A percentile compares a stretch with the other conserved stretches of the same genome.
Conservation (phyloP, 805 yeast species). For the Cyberlindnera japonica region DNA sequence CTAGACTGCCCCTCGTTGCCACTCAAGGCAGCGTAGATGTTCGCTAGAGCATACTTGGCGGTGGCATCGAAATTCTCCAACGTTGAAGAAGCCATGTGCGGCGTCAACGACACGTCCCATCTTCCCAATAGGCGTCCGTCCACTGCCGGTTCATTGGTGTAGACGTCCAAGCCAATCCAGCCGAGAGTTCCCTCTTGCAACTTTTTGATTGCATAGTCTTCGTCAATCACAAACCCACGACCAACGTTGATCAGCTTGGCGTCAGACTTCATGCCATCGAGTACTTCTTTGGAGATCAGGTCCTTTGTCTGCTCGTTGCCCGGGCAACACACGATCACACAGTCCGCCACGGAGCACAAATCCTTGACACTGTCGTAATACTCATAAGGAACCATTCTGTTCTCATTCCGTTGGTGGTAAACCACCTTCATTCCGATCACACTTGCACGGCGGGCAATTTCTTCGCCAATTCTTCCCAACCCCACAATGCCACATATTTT, state of each 20-base stretch:
- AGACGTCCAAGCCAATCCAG: constrained; percentile 61
- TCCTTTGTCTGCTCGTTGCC: constrained; percentile 50
- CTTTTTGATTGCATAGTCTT: constrained; percentile 41
- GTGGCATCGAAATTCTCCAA: constrained; percentile 41
- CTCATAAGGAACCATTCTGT: constrained; percentile 33
- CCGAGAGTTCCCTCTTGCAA: constrained; percentile 41
- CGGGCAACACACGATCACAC: constrained; percentile 55
- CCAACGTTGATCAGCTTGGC: constrained; percentile 56
- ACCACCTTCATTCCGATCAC: constrained; percentile 57
- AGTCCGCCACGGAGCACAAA: constrained; percentile 40
- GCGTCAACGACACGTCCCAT: constrained; percentile 49
- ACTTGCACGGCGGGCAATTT: constrained; percentile 45
- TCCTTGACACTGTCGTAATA: constrained; percentile 34
- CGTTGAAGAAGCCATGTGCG: constrained; percentile 63
- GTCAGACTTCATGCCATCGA: constrained; percentile 37
- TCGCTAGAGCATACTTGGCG: constrained; percentile 41
- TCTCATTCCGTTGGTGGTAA: constrained; percentile 47
- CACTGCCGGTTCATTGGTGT: constrained; percentile 48
- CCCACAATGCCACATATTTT: constrained; percentile 55
- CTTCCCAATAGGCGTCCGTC: constrained; percentile 28
- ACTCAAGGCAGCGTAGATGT: constrained; percentile 38
- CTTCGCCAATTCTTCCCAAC: constrained; percentile 57
- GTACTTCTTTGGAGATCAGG: constrained; percentile 40
- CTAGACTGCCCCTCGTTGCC: constrained; percentile 26
- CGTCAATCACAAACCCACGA: constrained; percentile 51